A percentile compares a stretch with the other conserved stretches of the same genome.
Evolutionary conservation across 1,284 basidiomycete species (phyloP).

Genomic region (Prillingera fragicola): DNA sequence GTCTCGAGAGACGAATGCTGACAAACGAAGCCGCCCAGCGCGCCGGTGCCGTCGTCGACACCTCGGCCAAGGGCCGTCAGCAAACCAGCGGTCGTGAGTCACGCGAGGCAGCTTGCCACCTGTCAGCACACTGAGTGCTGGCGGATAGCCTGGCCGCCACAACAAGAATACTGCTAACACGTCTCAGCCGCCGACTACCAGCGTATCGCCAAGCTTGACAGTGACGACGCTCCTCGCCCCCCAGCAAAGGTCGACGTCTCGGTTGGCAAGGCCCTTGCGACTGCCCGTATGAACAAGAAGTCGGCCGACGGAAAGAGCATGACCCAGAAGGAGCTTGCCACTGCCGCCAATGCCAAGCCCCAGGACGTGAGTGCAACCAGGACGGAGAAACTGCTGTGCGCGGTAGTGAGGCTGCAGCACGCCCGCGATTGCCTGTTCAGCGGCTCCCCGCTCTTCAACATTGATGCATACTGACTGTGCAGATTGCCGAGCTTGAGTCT

Average conservation of each 20-base stretch:
- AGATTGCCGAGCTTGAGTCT: conserved; percentile 70
- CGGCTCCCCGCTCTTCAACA: no score
- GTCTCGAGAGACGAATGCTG: conserved; percentile 1
- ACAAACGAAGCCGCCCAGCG: conserved; percentile 14
- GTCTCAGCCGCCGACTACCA: conserved; percentile 84
- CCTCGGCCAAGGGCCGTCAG: conserved; percentile 17
- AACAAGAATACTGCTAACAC: background rate
- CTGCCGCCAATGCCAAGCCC: conserved; percentile 51
- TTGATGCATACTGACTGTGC: no score
- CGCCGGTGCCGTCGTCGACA: conserved; percentile 19
- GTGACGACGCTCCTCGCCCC: conserved; percentile 93
- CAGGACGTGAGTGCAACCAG: conserved; percentile 39
- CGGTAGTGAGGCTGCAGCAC: no score
- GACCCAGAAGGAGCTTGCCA: conserved; percentile 89
- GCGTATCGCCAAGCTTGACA: conserved; percentile 85
- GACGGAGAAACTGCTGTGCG: no score
- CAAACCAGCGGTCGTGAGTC: conserved; percentile 12
- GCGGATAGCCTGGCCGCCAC: no score
- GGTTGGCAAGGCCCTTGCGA: conserved; percentile 68
- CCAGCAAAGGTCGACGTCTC: conserved; percentile 67
- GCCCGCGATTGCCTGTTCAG: no score
- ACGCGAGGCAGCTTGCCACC: background rate
- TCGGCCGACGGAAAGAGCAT: conserved; percentile 48
- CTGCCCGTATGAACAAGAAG: conserved; percentile 61
- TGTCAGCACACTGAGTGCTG: background rate